Evolutionary conservation across 2,329 filamentous ascomycete species (phyloP), one percentile per base, ranked within the genome.

Genomic region (Emmonsiellopsis sp.): DNA sequence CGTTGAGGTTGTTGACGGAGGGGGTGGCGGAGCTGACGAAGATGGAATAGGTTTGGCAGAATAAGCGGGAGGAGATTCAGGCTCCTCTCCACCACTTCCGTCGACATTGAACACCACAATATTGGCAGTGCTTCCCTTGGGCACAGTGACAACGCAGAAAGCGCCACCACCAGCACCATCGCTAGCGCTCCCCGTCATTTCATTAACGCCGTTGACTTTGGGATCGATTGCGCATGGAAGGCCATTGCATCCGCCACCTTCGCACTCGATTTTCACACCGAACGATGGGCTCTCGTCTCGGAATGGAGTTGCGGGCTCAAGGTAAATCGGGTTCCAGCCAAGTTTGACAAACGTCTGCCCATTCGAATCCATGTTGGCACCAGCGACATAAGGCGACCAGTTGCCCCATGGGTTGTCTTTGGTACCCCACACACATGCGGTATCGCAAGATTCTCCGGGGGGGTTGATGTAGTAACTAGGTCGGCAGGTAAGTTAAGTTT

Each of bases 111-210:
- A 80, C 32, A 87, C 80, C 30, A 88, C 79, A 58, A 91, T 81
- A 62, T 81, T 82, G 43, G 86, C 87, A 52, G 76, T 81, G 47
- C 71, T 69, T 30, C 87, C 87, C 61, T 80, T 79, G 43, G 83
- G 76, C 13, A 89, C 83, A 11, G 87, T 91, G 10, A 87, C 87
- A 47, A 90, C 86, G 62, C 87, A 92, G 70, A 89, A 91, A 42
- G 76, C 73, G 15, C 82, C 80, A 60, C 79, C 83, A 32, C 86
- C 86, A 13, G 86, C 87, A 50, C 87, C 86, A 13, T 71, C 70
- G 40, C 79, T 73, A 16, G 76, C 68, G 15, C 76, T 68, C 62
- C 84, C 85, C 7, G 69, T 74, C 54, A 90, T 81, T 42, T 77
- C 76, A 51, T 81, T 82, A 52, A 83, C 74, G 8, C 66, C 73